Percentiles rank a stretch among this genome's conserved stretches.
Evolutionary conservation across 805 yeast genomes (phyloP).

Genomic region (Candida oleophila): DNA sequence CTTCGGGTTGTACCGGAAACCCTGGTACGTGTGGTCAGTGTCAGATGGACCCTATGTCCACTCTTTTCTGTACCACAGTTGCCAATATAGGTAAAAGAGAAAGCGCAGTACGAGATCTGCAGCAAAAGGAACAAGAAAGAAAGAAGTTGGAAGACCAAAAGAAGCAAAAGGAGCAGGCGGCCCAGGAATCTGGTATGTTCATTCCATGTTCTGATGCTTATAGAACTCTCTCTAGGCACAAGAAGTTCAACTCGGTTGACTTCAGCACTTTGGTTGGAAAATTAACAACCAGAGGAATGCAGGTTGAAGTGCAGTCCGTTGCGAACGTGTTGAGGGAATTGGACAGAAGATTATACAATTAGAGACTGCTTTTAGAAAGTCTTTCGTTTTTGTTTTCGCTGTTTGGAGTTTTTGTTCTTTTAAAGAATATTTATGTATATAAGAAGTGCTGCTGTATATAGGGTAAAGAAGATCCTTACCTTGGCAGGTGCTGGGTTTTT

Average conservation of each 20-base stretch:
- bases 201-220: slow-evolving; percentile 92
- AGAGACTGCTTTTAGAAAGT: slow-evolving; percentile 4
- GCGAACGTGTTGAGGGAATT: slow-evolving; percentile 81
- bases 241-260: slow-evolving; percentile 70
- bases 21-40: slow-evolving; percentile 88
- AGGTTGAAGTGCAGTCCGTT: slow-evolving; percentile 87
- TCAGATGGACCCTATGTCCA: slow-evolving; percentile 83
- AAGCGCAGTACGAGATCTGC: slow-evolving; percentile 12
- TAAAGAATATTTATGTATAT: too few species aligned
- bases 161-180: background rate
- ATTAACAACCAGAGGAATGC: slow-evolving; percentile 79
- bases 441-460: background rate
- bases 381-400: background rate
- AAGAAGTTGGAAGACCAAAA: background rate
- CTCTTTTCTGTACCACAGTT: slow-evolving; percentile 82
- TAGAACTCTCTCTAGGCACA: slow-evolving; percentile 80
- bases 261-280: slow-evolving; percentile 72
- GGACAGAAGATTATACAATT: slow-evolving; percentile 63
- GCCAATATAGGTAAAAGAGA: slow-evolving; percentile 48
- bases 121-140: slow-evolving; percentile 4
- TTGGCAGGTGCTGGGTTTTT: background rate
- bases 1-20: slow-evolving; percentile 70
- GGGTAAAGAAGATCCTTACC: background rate
- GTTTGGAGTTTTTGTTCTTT: too few species aligned
- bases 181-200: slow-evolving; percentile 43